Conservation (phyloP, 306 rosid genomes). For the Oemleria cerasiformis region DNA sequence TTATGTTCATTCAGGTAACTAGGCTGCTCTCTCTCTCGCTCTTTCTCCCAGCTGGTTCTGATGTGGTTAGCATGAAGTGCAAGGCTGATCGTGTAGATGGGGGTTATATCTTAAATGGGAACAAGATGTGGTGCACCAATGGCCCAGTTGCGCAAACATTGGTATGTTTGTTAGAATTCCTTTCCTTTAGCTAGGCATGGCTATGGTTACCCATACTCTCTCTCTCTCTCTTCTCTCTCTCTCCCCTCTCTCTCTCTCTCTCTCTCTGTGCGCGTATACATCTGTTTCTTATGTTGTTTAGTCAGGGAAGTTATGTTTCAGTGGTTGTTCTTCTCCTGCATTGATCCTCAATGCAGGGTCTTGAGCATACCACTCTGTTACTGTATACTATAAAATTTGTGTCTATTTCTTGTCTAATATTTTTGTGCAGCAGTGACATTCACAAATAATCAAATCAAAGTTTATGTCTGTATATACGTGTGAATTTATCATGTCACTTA, state of each 20-base stretch:
- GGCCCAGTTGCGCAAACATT: constrained; percentile 92
- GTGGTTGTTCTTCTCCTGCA: not conserved
- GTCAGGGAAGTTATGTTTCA: not conserved
- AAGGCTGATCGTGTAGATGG: constrained; percentile 84
- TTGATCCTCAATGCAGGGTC: not conserved
- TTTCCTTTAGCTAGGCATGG: constrained; percentile 2
- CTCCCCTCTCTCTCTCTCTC: no score
- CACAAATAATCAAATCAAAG: not conserved
- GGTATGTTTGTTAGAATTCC: constrained; percentile 38
- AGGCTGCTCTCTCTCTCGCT: constrained; percentile 15
- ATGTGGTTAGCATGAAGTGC: constrained; percentile 98
- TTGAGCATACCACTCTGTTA: not conserved
- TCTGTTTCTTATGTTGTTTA: no score
- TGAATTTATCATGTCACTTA: constrained; percentile 1
- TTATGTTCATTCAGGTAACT: constrained; percentile 8
- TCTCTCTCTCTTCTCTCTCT: no score
- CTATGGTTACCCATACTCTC: not conserved
- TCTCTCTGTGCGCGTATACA: no score
- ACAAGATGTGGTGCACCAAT: constrained; percentile 98
- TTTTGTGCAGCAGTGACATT: not conserved
- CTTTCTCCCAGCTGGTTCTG: constrained; percentile 82
- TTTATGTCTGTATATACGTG: not conserved
- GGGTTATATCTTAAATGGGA: constrained; percentile 81
- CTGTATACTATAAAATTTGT: not conserved
- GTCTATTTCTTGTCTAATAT: not conserved